A percentile compares a stretch with the other conserved stretches of the same genome.
Conservation (phyloP, 805 yeast genomes). For the Ogataea corticis region DNA sequence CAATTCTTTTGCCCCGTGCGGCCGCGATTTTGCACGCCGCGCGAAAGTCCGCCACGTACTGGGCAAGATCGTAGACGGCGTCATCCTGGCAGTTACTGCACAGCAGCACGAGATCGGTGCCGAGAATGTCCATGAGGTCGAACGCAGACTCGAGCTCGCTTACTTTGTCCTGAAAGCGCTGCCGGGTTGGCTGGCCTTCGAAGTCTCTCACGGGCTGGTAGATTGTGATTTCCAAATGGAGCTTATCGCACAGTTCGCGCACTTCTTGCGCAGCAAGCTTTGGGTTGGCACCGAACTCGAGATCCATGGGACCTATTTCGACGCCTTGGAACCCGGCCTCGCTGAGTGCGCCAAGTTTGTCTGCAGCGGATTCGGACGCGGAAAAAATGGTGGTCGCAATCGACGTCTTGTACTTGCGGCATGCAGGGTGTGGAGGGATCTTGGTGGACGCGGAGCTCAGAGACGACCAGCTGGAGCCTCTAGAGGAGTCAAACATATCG, state of each 20-base stretch:
- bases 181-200: conserved; percentile 7
- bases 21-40: conserved; percentile 1
- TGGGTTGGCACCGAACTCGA: neutral
- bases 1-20: neutral
- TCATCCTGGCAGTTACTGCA: conserved; percentile 5
- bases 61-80: neutral
- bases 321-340: conserved; percentile 7
- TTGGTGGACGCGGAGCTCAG: conserved; percentile 4
- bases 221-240: neutral
- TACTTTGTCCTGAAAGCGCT: neutral
- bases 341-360: conserved; percentile 2
- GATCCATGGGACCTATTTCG: conserved; percentile 3
- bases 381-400: conserved; percentile 4
- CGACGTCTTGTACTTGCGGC: conserved; percentile 2
- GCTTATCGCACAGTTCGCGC: conserved; percentile 1
- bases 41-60: conserved; percentile 4
- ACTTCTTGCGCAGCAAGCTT: conserved; percentile 1
- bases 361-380: neutral
- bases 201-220: conserved; percentile 8
- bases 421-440: neutral
- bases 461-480: conserved; percentile 6
- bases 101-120: conserved; percentile 4
- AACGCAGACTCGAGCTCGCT: conserved; percentile 1
- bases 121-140: conserved; percentile 4
- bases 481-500: conserved; percentile 3